Evolutionary conservation across 1,284 basidiomycete genomes (phyloP).

Genomic region (Sporisorium reilianum): DNA sequence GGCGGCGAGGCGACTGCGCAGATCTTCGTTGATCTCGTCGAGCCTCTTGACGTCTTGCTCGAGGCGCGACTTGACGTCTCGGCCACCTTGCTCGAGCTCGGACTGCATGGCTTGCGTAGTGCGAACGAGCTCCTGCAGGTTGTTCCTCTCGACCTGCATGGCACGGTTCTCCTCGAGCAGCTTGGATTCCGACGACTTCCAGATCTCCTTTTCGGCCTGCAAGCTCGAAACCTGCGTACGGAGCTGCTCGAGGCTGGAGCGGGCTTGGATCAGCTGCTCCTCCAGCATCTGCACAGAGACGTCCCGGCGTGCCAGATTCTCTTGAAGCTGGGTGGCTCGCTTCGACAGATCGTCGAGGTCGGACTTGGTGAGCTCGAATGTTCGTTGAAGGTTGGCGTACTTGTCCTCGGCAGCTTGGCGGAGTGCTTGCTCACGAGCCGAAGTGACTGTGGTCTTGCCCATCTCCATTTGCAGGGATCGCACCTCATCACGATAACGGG

Average conservation of each 20-base stretch:
- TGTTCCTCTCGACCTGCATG: constrained; percentile 82
- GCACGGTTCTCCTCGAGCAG: constrained; percentile 86
- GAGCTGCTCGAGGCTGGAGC: constrained; percentile 50
- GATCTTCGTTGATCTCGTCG: constrained; percentile 75
- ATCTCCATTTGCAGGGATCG: constrained; percentile 75
- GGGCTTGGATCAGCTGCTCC: constrained; percentile 74
- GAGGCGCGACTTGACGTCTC: constrained; percentile 81
- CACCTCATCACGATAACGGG: constrained; percentile 79
- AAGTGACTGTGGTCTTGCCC: constrained; percentile 72
- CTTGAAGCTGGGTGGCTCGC: constrained; percentile 69
- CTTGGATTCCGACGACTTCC: constrained; percentile 49
- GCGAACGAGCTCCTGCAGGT: constrained; percentile 84
- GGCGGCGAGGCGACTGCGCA: constrained; percentile 79
- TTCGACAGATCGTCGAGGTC: constrained; percentile 67
- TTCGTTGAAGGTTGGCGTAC: constrained; percentile 54
- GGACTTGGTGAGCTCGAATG: constrained; percentile 64
- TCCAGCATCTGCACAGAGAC: constrained; percentile 70
- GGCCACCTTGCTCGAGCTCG: constrained; percentile 83
- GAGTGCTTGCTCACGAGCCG: constrained; percentile 59
- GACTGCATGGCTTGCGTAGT: constrained; percentile 90
- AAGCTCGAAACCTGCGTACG: constrained; percentile 86
- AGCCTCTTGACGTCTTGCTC: constrained; percentile 84
- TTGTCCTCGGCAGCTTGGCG: constrained; percentile 71
- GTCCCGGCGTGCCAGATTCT: constrained; percentile 71
- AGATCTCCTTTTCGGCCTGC: constrained; percentile 83